Conservation (phyloP, 225 moss, liverwort and hornwort species). For the Anthoceros angustus region DNA sequence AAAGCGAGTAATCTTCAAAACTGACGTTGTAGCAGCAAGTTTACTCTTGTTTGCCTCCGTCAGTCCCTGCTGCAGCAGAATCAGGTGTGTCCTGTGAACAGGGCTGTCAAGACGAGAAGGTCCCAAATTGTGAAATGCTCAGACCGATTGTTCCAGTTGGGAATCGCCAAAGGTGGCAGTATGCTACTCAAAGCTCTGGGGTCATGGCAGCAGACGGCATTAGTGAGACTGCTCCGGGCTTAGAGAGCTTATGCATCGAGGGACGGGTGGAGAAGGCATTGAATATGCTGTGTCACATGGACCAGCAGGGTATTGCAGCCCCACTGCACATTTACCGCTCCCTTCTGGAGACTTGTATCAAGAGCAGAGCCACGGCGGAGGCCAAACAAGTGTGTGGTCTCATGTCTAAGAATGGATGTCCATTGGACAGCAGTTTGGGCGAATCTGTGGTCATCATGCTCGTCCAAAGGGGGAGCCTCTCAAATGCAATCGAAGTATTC, state of each 20-base stretch:
- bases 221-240: background rate
- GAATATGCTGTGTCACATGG: background rate
- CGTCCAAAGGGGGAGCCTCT: background rate
- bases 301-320: background rate
- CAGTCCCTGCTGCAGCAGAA: no score
- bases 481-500: background rate
- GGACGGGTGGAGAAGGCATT: background rate
- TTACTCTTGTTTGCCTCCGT: no score
- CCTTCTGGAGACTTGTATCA: background rate
- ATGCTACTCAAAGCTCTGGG: background rate
- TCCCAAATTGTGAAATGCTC: no score
- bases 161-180: no score
- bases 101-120: no score
- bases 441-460: background rate
- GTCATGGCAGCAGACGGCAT: background rate
- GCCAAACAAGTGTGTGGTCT: background rate
- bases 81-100: no score
- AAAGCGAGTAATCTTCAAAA: no score
- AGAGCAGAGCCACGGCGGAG: background rate
- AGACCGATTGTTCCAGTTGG: no score
- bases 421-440: background rate
- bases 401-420: background rate
- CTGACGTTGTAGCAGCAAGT: no score
- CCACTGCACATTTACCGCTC: background rate
- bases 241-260: background rate